A percentile compares a stretch with the other conserved stretches of the same genome.
phyloP scores from a whole-genome alignment of 139 green algal species.

The Tetradesmus obliquus region DNA sequence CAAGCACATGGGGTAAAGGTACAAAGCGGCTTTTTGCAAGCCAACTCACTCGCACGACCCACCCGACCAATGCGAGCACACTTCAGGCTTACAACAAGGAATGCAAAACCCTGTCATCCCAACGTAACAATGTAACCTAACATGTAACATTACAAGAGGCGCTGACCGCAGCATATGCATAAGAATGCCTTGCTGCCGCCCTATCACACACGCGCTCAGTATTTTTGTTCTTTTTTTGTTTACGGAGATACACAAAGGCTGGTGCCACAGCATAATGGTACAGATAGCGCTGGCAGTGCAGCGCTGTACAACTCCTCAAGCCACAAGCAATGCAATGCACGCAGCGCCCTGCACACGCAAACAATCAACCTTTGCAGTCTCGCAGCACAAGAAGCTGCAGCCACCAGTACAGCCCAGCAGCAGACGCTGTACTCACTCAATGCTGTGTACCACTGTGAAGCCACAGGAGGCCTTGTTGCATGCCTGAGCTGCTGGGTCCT shows the following conservation, averaged over 20 bases:
- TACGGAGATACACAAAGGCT: not conserved
- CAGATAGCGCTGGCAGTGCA: not conserved
- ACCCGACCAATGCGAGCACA: not conserved
- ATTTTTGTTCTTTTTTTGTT: not conserved
- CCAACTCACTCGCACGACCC: not conserved
- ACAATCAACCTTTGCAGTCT: not conserved
- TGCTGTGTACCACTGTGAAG: not conserved
- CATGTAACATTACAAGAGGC: not conserved
- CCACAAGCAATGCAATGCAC: not conserved
- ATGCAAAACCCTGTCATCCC: not conserved
- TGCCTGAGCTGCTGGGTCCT: too few relatives aligned
- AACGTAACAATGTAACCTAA: not conserved
- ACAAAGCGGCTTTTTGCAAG: not conserved
- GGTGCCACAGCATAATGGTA: not conserved
- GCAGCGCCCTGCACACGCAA: not conserved
- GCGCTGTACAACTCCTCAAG: not conserved
- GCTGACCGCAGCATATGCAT: not conserved
- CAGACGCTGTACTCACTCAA: not conserved
- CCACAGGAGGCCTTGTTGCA: not conserved
- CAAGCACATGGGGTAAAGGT: not conserved
- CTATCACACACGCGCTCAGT: not conserved
- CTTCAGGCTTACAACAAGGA: not conserved
- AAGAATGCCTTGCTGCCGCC: not conserved
- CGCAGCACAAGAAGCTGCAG: not conserved
- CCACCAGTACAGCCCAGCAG: too few relatives aligned